A percentile compares a stretch with the other conserved stretches of the same genome.
Evolutionary conservation across 2,329 filamentous ascomycete genomes (phyloP).

Genomic region (Reticulascus tulasneorum): DNA sequence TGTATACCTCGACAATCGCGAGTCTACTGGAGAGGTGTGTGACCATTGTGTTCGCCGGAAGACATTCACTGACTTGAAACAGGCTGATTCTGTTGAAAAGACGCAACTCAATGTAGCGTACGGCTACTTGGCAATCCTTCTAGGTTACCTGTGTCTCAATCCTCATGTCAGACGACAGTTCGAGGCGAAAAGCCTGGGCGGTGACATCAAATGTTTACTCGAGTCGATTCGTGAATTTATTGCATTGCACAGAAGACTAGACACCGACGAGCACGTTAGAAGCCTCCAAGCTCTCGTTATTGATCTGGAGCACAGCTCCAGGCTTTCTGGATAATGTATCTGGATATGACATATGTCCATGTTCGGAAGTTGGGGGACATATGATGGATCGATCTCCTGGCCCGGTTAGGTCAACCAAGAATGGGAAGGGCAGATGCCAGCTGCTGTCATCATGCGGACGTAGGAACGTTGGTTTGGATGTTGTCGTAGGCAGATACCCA

Average conservation of each 20-base stretch:
- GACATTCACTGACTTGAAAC: slow-evolving; percentile 13
- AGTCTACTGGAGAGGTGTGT: slow-evolving; percentile 65
- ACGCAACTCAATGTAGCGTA: slow-evolving; percentile 77
- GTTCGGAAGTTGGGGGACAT: too few relatives aligned
- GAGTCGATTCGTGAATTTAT: slow-evolving; percentile 54
- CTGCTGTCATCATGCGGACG: too few relatives aligned
- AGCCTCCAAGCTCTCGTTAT: slow-evolving; percentile 31
- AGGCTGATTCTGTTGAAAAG: slow-evolving; percentile 71
- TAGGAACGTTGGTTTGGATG: too few relatives aligned
- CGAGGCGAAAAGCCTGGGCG: slow-evolving; percentile 34
- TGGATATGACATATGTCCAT: too few relatives aligned
- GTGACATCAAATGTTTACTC: slow-evolving; percentile 41
- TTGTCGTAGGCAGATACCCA: too few relatives aligned
- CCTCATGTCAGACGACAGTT: slow-evolving; percentile 40
- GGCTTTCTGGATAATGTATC: neutral
- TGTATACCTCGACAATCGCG: slow-evolving; percentile 65
- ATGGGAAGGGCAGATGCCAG: too few relatives aligned
- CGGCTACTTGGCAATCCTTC: slow-evolving; percentile 79
- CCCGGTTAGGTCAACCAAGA: too few relatives aligned
- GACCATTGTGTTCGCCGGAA: neutral
- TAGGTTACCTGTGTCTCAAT: slow-evolving; percentile 73
- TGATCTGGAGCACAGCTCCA: slow-evolving; percentile 22
- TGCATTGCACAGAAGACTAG: slow-evolving; percentile 45
- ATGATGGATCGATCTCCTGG: too few relatives aligned
- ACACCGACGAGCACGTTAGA: slow-evolving; percentile 33